Evolutionary conservation across 495 filamentous ascomycete genomes (phyloP).

Genomic region (Antarctomyces pellizariae): DNA sequence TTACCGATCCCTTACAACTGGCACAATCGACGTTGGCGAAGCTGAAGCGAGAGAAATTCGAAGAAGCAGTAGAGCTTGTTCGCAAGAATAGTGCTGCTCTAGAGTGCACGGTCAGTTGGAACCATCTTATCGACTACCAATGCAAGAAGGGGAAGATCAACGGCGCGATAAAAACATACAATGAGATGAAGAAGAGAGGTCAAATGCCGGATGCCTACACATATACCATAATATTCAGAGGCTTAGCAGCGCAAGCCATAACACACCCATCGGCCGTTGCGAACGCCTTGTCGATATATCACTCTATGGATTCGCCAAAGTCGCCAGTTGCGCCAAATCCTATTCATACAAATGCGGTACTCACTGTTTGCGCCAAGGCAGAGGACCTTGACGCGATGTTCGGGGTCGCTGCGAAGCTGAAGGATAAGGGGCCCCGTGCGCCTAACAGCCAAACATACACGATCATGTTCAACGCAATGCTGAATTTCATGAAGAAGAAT

Average conservation of each 20-base stretch:
- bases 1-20: too few species aligned
- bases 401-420: conserved; percentile 38
- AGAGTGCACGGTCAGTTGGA: conserved; percentile 58
- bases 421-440: conserved; percentile 30
- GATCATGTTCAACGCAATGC: conserved; percentile 54
- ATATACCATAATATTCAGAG: conserved; percentile 63
- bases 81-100: conserved; percentile 35
- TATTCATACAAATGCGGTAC: conserved; percentile 66
- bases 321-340: conserved; percentile 37
- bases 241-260: conserved; percentile 33
- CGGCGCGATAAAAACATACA: conserved; percentile 51
- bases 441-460: conserved; percentile 56
- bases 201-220: conserved; percentile 51
- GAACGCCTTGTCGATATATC: conserved; percentile 45
- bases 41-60: conserved; percentile 28
- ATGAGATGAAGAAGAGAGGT: conserved; percentile 94
- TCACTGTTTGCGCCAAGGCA: conserved; percentile 52
- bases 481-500: conserved; percentile 11
- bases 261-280: conserved; percentile 27
- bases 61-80: conserved; percentile 42
- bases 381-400: conserved; percentile 53
- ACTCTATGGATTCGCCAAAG: conserved; percentile 35
- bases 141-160: conserved; percentile 32
- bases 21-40: too few species aligned
- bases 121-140: conserved; percentile 53